Base-by-base conservation (phyloP, 768 basidiomycete genomes). In the Lyophyllum semitale region DNA sequence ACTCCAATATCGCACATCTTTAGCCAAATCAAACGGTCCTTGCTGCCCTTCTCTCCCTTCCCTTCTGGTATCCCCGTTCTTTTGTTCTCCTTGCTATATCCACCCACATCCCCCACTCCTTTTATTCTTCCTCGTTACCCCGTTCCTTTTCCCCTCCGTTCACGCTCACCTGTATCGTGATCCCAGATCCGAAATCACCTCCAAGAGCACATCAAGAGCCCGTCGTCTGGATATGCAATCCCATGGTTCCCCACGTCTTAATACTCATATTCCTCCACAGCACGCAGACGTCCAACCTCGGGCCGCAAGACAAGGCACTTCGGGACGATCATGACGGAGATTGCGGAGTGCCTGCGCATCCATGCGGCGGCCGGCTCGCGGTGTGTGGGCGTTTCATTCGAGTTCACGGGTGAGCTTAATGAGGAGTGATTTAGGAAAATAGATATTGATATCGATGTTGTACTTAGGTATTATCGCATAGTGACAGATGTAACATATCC, bases 221-320 rank as follows among this genome's bases (percentile, higher is more conserved):
- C 1, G 95, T 97, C 2, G 84, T 88, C 8, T 98, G 95, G 94
- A 82, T 95, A 47, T 95, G 92, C 65, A 96, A 98, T 72, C 95
- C 95, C 2, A 98, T 98, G 96, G 18, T 23, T 25, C 15, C 27
- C 7, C 2, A 26, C 17, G 8, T 26, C 8, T 6, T n/a, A 20
- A 42, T 25, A 15, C 27, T 17, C 2, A 26, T 8, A 2, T 26
- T 15, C 3, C 17, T 17, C 12, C 43, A 8, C 57, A 96, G 93
- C 74, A 98, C 95, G 1, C 82, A 88, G 52, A 91, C 91, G 1
- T 91, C 93, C 5, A 74, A n/a, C 80, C 25, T 81, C 79, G 0
- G 92, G 91, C 13, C 80, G 94, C 58, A 99, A 98, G 72, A 98
- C 95, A 0, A 84, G 94, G 9, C 81, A 94, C 69, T 97, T 96